Base-by-base conservation (phyloP, 2,329 filamentous ascomycete genomes). In the Pseudocercospora ulei region DNA sequence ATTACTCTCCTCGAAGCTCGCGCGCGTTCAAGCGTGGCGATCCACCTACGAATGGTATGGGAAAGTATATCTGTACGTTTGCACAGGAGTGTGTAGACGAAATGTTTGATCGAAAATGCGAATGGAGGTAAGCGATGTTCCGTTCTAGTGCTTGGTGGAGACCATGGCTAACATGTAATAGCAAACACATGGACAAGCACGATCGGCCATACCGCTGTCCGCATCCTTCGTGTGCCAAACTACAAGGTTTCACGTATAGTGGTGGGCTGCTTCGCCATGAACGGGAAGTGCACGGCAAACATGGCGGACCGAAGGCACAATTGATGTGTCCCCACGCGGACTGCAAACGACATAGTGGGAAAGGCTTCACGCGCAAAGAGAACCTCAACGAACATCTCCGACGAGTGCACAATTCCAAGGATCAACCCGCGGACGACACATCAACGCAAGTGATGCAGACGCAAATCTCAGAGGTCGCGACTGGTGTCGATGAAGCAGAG, bases 121-220 rank as follows among this genome's bases (percentile, higher is more conserved):
- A 94, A 66, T 95, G 84, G 84, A 92, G 81, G 85, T 90, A 68
- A 74, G 82, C 73, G 8, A 11, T 35, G 5, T 38, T 29, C 18
- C 40, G 3, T 42, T 12, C 25, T 20, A 9, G 7, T 8, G n/a
- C 11, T 9, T 7, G 11, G n/a, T n/a, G n/a, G n/a, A n/a, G n/a
- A n/a, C n/a, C 17, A 35, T 39, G 47, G 37, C 50, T 56, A 40
- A 56, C 47, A 5, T 38, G 39, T 43, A 36, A 44, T 49, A 93
- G 85, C 59, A 95, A 96, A 66, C 88, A 96, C 60, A 95, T 95
- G 87, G 88, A 96, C 65, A 94, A 94, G 61, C 88, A 96, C 60
- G 86, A 94, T 52, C 74, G 88, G 7, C 88, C 88, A 1, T 96
- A 95, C 59, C 82, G 86, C 55, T 96, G 88, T 62, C 71, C 68